Evolutionary conservation across 208 protist species (phyloP).

Genomic region (Leishmania amazonensis): DNA sequence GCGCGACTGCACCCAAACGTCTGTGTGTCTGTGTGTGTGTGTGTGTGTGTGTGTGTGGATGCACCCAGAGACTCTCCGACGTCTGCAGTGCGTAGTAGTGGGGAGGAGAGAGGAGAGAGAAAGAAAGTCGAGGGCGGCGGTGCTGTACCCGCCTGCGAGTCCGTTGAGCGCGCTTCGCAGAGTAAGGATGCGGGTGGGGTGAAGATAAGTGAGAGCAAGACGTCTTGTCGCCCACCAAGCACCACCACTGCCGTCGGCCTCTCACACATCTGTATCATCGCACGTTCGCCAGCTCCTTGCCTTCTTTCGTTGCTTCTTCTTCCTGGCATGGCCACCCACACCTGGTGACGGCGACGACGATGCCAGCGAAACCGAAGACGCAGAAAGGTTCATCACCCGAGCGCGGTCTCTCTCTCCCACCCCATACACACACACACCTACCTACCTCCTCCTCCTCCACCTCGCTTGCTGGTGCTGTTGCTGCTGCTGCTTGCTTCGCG

Average conservation of each 20-base stretch:
- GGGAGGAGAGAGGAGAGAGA: not conserved
- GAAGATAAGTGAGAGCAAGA: not conserved
- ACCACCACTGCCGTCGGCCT: not conserved
- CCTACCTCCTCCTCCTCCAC: not conserved
- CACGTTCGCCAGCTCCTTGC: too few relatives aligned
- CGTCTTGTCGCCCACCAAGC: not conserved
- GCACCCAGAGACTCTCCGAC: too few relatives aligned
- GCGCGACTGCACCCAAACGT: not conserved
- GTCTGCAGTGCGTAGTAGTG: not conserved
- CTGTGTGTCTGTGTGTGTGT: too few relatives aligned
- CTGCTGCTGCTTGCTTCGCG: not conserved
- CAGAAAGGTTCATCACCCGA: not conserved
- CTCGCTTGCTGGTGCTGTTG: not conserved
- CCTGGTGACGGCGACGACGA: not conserved
- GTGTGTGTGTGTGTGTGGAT: not conserved
- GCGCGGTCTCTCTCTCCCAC: not conserved
- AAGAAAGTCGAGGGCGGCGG: not conserved
- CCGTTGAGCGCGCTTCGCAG: not conserved
- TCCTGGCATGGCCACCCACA: not conserved
- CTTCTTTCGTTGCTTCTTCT: not conserved
- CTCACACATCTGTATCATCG: not conserved
- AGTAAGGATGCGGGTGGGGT: not conserved
- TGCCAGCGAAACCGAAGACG: not conserved
- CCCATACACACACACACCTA: not conserved
- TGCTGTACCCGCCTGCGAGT: not conserved